phyloP scores from a whole-genome alignment of 768 basidiomycete genomes.

The Symmetrospora coprosmae region DNA sequence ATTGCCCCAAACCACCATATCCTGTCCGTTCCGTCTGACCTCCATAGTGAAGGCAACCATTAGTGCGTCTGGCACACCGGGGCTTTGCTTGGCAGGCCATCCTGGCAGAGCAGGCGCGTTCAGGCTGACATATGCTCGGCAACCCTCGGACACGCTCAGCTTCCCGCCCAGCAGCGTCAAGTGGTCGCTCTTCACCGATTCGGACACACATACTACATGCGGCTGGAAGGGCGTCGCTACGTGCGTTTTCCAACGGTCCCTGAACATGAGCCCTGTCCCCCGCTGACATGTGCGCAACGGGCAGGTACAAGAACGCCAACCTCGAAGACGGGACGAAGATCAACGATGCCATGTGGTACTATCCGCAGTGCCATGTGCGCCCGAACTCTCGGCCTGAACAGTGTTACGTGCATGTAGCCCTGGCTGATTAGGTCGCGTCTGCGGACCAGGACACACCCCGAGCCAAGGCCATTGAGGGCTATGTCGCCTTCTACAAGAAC shows the following conservation, averaged over 20 bases:
- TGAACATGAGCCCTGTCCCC: not conserved
- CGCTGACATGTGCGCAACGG: not conserved
- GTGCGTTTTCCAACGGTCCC: not conserved
- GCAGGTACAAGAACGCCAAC: constrained; percentile 44
- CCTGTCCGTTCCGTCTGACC: not conserved
- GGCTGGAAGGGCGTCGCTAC: constrained; percentile 19
- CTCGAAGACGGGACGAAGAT: constrained; percentile 40
- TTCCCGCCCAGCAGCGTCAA: not conserved
- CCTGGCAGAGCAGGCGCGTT: too few species aligned
- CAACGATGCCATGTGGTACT: not conserved
- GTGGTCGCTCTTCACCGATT: not conserved
- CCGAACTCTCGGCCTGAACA: not conserved
- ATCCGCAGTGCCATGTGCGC: not conserved
- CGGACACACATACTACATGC: constrained; percentile 1
- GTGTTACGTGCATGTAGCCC: not conserved
- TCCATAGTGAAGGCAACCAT: not conserved
- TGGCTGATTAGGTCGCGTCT: not conserved
- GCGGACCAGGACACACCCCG: constrained; percentile 46
- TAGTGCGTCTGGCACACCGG: not conserved
- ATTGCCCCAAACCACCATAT: not conserved
- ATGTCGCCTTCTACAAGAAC: constrained; percentile 69
- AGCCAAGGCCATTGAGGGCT: constrained; percentile 51
- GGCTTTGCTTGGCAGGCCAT: too few species aligned
- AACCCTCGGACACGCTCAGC: not conserved
- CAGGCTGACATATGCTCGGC: not conserved